Conservation (phyloP, 2,329 filamentous ascomycete species). For the Clarireedia monteithiana region DNA sequence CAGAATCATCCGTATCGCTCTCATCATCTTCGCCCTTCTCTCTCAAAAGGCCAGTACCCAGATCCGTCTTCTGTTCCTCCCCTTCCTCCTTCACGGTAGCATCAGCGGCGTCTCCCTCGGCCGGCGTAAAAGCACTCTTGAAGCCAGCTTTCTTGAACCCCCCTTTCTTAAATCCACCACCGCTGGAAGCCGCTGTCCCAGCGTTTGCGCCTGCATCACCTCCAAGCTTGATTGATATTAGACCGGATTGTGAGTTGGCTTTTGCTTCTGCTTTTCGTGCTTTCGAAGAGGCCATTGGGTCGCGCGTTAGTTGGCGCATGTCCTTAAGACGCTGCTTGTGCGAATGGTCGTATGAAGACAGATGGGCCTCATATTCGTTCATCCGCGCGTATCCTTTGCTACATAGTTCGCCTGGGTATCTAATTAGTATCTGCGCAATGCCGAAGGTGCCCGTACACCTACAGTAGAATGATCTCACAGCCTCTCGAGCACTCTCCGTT, state of each 20-base stretch:
- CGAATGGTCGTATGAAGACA: conserved; percentile 89
- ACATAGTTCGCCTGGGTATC: conserved; percentile 58
- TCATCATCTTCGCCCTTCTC: conserved; percentile 46
- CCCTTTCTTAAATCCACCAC: conserved; percentile 53
- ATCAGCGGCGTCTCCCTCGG: conserved; percentile 35
- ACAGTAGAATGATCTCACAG: conserved; percentile 75
- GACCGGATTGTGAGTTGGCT: conserved; percentile 49
- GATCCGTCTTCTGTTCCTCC: conserved; percentile 21
- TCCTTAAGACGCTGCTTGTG: conserved; percentile 87
- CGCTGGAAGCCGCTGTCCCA: conserved; percentile 17
- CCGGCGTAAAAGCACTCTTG: conserved; percentile 64
- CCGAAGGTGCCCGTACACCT: conserved; percentile 2
- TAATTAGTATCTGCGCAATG: conserved; percentile 3
- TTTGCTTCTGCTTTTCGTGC: conserved; percentile 65
- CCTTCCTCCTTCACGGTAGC: conserved; percentile 33
- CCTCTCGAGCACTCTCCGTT: conserved; percentile 62
- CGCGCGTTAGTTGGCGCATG: conserved; percentile 76
- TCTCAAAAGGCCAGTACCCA: neutral
- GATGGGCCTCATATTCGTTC: conserved; percentile 93
- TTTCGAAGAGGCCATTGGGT: conserved; percentile 56
- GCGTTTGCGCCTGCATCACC: conserved; percentile 27
- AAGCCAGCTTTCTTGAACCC: conserved; percentile 80
- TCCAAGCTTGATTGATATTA: conserved; percentile 60
- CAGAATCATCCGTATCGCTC: conserved; percentile 37
- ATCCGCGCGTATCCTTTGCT: conserved; percentile 91